Percentiles rank a stretch among this genome's conserved stretches.
These are phyloP conservation scores for Gillenia trifoliata DNA, from an alignment of 306 rosid species.

Conservation along the genomic window DNA sequence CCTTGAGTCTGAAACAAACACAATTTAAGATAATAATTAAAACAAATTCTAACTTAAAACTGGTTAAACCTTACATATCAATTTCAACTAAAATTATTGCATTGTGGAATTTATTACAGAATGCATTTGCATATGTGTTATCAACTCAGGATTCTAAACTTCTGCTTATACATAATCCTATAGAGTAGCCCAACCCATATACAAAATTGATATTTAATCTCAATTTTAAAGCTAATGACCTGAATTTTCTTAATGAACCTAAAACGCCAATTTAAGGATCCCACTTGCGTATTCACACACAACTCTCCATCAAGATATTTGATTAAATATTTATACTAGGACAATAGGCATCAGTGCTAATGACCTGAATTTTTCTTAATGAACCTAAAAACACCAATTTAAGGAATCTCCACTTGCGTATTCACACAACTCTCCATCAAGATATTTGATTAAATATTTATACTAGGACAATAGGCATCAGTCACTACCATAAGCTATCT, in stretches of 20 bases:
- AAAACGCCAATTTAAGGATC: background rate
- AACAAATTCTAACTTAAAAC: constrained; percentile 14
- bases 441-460: background rate
- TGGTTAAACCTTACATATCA: background rate
- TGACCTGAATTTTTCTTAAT: background rate
- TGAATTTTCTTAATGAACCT: background rate
- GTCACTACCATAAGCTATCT: background rate
- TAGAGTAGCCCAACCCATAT: background rate
- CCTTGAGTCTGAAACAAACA: constrained; percentile 76
- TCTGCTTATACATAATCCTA: background rate
- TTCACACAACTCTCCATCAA: background rate
- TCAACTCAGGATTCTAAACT: background rate
- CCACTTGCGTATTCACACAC: background rate
- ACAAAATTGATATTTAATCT: background rate
- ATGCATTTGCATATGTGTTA: constrained; percentile 7
- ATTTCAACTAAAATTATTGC: background rate
- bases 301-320: background rate
- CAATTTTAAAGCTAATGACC: background rate
- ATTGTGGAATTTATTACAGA: constrained; percentile 1
- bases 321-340: background rate
- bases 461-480: background rate
- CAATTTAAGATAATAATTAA: constrained; percentile 5
- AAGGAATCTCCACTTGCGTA: background rate
- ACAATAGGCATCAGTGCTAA: too few species aligned
- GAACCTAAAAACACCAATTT: background rate